Conservation (phyloP, 306 rosid species). For the Medicago truncatula region DNA sequence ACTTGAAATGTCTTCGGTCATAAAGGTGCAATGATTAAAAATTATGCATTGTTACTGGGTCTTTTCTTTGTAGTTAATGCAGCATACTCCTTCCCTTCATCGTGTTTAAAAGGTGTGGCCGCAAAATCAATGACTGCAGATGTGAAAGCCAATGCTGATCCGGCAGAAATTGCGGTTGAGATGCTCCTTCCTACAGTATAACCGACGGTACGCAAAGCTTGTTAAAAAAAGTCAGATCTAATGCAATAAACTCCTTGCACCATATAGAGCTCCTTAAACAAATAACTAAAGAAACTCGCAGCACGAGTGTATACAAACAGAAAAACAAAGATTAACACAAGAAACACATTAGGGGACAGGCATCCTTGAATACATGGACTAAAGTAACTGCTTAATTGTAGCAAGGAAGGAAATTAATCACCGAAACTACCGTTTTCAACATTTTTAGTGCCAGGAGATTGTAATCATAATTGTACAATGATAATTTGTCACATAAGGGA, state of each 20-base stretch:
- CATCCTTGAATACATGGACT: conserved; percentile 7
- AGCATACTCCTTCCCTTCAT: conserved; percentile 81
- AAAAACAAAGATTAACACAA: conserved; percentile 15
- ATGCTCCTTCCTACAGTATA: conserved; percentile 76
- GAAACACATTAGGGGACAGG: conserved; percentile 6
- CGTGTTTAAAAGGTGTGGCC: conserved; percentile 80
- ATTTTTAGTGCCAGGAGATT: background rate
- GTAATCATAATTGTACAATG: background rate
- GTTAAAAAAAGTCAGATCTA: conserved; percentile 19
- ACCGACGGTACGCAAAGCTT: conserved; percentile 39
- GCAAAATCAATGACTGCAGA: conserved; percentile 76
- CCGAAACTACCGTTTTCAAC: conserved; percentile 2
- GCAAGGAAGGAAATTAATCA: background rate
- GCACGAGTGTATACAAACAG: background rate
- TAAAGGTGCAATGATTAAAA: conserved; percentile 35
- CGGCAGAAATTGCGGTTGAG: conserved; percentile 85
- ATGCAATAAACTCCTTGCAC: conserved; percentile 13
- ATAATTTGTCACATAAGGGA: conserved; percentile 16
- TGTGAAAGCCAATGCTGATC: conserved; percentile 86
- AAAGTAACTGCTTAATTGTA: background rate
- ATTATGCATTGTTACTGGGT: conserved; percentile 47
- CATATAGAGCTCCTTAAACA: conserved; percentile 3
- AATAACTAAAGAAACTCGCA: conserved; percentile 25
- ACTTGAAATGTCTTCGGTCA: conserved; percentile 42
- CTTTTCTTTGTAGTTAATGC: conserved; percentile 93